Evolutionary conservation across 2,329 filamentous ascomycete species (phyloP), one percentile per base, ranked within the genome.

Genomic region (Fusarium austroafricanum): DNA sequence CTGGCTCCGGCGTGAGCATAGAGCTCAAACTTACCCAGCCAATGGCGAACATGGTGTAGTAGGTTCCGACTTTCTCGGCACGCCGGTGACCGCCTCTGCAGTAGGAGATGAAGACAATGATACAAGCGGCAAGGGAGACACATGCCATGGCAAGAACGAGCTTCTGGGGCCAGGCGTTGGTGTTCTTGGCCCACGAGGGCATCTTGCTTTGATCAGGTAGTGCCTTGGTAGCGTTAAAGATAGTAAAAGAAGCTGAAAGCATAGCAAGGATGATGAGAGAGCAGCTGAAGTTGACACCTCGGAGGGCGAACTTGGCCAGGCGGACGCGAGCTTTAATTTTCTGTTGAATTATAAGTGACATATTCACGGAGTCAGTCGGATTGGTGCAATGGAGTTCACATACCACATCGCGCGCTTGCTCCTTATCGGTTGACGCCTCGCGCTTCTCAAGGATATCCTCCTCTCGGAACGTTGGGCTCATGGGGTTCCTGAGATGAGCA

Each of bases 211-310:
- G 88, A 15, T 88, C 75, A 33, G 94, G 88, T 3, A 99, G 84
- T 17, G 81, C 54, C 76, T 88, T 92, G 61, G 96, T 97, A 49
- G 94, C 87, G 79, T 96, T 93, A 88, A 99, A 99, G 79, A 99
- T 94, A 71, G 89, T 83, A 75, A 99, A 92, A 5, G 93, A 93
- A n/a, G 93, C 88, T 15, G 92, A 90, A 54, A 99, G 83, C 88
- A 99, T 95, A 65, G 94, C 86, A 59, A 99, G 87, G 70, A 99
- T 93, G 77, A 99, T 97, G 63, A 98, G 86, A 79, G 92, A 95
- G 84, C 96, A 99, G 79, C 93, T 94, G 80, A 99, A 98, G 85
- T 95, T 97, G 81, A 98, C 92, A 57, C 93, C 91, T 70, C 96
- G 91, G n/a, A 99, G 89, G 66, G 97, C 88, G 73, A 98, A 90